These are phyloP conservation scores for Crithidia fasciculata DNA, from an alignment of 208 protist species.

Conservation along the genomic window DNA sequence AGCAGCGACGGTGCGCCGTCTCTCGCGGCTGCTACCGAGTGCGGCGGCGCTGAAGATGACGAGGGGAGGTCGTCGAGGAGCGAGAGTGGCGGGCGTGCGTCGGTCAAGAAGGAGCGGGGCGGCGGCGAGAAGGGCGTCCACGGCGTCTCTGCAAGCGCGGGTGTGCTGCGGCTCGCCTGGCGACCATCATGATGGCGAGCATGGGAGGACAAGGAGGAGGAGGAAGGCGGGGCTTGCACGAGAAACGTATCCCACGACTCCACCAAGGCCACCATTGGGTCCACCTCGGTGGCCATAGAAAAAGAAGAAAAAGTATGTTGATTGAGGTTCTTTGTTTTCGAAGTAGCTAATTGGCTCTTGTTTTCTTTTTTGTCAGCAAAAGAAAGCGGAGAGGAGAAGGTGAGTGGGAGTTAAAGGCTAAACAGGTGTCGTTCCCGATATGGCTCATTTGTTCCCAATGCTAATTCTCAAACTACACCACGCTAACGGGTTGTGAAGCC, in stretches of 20 bases:
- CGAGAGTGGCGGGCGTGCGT: conserved; percentile 15
- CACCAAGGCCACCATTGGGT: conserved; percentile 38
- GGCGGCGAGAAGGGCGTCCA: background rate
- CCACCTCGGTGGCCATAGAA: conserved; percentile 14
- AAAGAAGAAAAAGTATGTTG: background rate
- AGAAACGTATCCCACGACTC: conserved; percentile 44
- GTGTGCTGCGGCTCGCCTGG: no score
- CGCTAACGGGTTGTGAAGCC: no score
- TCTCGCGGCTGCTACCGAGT: background rate
- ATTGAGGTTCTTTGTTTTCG: background rate
- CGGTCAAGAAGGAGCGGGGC: conserved; percentile 26
- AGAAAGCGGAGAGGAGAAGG: no score
- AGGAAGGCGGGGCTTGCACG: background rate
- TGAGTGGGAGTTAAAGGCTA: no score
- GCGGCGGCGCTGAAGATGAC: background rate
- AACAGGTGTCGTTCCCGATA: no score
- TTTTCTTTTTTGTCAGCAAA: background rate
- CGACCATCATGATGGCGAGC: no score
- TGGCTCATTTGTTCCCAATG: no score
- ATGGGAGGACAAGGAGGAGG: no score
- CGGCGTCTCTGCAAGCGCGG: background rate
- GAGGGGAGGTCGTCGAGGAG: conserved; percentile 5
- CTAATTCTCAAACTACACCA: no score
- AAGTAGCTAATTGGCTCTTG: background rate
- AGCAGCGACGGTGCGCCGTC: conserved; percentile 31